A percentile compares a stretch with the other conserved stretches of the same genome.
Conservation (phyloP, 2,329 filamentous ascomycete genomes). For the Epichloe sylvatica region DNA sequence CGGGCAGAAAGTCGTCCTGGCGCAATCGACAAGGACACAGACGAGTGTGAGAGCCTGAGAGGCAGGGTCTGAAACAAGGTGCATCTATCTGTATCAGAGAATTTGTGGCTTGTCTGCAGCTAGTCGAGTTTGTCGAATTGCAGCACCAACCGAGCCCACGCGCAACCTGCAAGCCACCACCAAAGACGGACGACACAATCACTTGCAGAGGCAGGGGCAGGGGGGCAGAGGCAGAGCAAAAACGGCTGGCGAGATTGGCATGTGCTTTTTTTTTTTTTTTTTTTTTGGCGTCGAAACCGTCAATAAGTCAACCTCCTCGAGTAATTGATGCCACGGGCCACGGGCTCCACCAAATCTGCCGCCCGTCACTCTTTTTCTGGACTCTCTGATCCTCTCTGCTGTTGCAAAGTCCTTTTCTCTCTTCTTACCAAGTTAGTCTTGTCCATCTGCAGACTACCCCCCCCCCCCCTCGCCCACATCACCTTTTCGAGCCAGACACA, state of each 20-base stretch:
- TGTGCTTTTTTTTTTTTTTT: background rate
- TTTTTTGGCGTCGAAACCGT: background rate
- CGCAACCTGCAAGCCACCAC: background rate
- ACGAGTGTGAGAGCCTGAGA: background rate
- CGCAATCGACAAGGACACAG: too few species aligned
- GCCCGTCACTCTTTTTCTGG: background rate
- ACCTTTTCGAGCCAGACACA: background rate
- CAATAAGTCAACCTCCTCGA: background rate
- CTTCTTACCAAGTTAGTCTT: background rate
- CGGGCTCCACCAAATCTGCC: constrained; percentile 4
- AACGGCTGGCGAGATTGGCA: constrained; percentile 2
- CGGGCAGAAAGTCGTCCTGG: too few species aligned
- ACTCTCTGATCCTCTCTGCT: background rate
- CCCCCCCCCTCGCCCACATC: background rate
- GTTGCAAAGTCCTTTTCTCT: background rate
- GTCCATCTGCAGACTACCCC: too few species aligned
- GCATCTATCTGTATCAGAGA: background rate
- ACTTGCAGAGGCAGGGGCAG: background rate
- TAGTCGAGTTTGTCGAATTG: background rate
- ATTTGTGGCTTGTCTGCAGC: background rate
- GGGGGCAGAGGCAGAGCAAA: background rate
- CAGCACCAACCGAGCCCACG: too few species aligned
- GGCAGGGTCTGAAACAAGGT: background rate
- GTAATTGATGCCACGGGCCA: constrained; percentile 1
- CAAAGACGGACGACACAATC: background rate